Percentiles rank a stretch among this genome's conserved stretches.
phyloP scores from a whole-genome alignment of 1,284 basidiomycete species.

The Fomes fomentarius region DNA sequence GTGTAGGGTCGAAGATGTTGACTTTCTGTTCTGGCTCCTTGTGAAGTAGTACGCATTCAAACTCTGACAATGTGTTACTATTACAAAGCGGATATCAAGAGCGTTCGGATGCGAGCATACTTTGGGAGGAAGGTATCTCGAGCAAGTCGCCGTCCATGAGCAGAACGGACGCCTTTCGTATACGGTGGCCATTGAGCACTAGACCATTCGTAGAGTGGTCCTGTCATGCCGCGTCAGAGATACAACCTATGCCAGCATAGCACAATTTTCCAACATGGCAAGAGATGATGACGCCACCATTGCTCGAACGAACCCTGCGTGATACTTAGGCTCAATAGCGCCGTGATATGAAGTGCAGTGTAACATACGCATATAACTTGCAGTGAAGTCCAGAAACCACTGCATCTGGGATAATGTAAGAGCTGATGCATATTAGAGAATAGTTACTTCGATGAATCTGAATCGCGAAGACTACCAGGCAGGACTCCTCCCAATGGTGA shows the following conservation, averaged over 20 bases:
- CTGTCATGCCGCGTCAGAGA: slow-evolving; percentile 38
- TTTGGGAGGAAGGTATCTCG: slow-evolving; percentile 65
- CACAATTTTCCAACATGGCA: slow-evolving; percentile 47
- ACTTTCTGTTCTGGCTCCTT: slow-evolving; percentile 54
- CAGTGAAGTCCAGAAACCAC: slow-evolving; percentile 73
- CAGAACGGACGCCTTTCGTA: slow-evolving; percentile 65
- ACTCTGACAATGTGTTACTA: slow-evolving; percentile 46
- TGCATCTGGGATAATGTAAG: slow-evolving; percentile 52
- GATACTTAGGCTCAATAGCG: neutral
- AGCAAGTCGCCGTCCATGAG: slow-evolving; percentile 76
- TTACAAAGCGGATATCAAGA: neutral
- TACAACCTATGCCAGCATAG: neutral
- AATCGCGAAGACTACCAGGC: slow-evolving; percentile 27
- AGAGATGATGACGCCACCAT: slow-evolving; percentile 73
- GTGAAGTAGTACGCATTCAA: slow-evolving; percentile 64
- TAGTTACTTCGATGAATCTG: too few species aligned
- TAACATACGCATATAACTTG: slow-evolving; percentile 72
- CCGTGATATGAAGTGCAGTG: neutral
- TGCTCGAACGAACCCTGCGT: slow-evolving; percentile 64
- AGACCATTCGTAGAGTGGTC: slow-evolving; percentile 83
- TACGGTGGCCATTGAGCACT: slow-evolving; percentile 67
- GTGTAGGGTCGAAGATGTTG: slow-evolving; percentile 63
- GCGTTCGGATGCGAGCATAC: slow-evolving; percentile 38
- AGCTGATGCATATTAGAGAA: slow-evolving; percentile 34
- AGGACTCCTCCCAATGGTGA: slow-evolving; percentile 68